Evolutionary conservation across 441 rosid genomes (phyloP).

Genomic region (Bruguiera hainesii): DNA sequence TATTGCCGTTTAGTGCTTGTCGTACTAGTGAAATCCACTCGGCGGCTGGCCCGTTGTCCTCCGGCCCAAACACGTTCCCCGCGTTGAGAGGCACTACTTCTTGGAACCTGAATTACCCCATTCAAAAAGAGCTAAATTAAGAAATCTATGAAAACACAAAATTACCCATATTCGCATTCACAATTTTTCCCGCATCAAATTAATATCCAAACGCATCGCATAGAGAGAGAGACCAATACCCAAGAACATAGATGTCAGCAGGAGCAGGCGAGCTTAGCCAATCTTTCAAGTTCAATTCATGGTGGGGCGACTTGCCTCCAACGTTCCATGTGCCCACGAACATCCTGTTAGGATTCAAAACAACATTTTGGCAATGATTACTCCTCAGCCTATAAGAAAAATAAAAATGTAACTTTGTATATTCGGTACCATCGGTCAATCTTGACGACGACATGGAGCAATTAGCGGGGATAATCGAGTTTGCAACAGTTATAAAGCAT

Average conservation of each 20-base stretch:
- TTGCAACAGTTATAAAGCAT: too few species aligned
- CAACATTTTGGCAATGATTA: background rate
- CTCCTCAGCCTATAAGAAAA: background rate
- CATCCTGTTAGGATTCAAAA: constrained; percentile 46
- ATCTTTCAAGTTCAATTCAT: constrained; percentile 61
- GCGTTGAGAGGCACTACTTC: constrained; percentile 73
- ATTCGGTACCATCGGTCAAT: too few species aligned
- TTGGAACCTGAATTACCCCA: constrained; percentile 45
- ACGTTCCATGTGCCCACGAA: constrained; percentile 99
- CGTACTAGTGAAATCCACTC: constrained; percentile 63
- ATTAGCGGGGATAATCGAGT: too few species aligned
- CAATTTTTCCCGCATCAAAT: too few species aligned
- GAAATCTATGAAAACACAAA: background rate
- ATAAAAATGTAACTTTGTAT: background rate
- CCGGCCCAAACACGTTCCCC: constrained; percentile 73
- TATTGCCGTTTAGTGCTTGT: constrained; percentile 49
- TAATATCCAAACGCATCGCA: too few species aligned
- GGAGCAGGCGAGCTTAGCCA: constrained; percentile 65
- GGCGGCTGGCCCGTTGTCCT: constrained; percentile 54
- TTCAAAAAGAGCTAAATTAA: too few species aligned
- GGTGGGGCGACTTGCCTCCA: constrained; percentile 81
- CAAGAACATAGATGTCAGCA: constrained; percentile 87
- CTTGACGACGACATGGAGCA: too few species aligned
- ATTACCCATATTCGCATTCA: background rate
- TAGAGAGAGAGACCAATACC: constrained; percentile 36